Base-by-base conservation (phyloP, 2,329 filamentous ascomycete genomes). In the Diaporthe aspalathi region DNA sequence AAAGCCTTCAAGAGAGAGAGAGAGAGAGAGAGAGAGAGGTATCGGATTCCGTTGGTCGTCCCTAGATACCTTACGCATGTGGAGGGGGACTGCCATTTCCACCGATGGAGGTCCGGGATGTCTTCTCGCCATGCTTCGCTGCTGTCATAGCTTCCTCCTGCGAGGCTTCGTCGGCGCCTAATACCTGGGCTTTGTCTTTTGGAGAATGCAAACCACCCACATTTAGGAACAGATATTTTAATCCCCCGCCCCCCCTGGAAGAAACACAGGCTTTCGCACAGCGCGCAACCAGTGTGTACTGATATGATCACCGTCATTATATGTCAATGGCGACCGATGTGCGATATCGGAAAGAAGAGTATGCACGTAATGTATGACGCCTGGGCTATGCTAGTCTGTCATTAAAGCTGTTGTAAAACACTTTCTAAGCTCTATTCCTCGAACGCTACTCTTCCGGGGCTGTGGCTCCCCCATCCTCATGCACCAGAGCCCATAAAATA, bases 341-440 rank as follows among this genome's bases (percentile, higher is more conserved):
- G 1, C 29, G 1, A 1, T 24, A 16, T 24, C 7, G 14, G 38
- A 47, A 5, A 49, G 4, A 29, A 20, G 12, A 5, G 27, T 22
- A 63, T 38, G 35, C 35, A 11, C 16, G 35, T 24, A 17, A 24
- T 50, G 17, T 50, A 49, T 38, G 50, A 49, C 60, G 60, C 60
- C 60, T 22, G 29, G n/a, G 60, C 60, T 65, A 65, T 65, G 60
- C 45, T 65, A 49, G 45, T 65, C 45, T 65, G 60, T 50, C 45
- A 49, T 38, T 9, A 38, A 50, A 22, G 40, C 24, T 29, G 29
- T 4, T 7, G n/a, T 35, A 20, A 11, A 24, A 49, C 57, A 35
- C 12, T 40, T 20, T 14, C 52, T 9, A 5, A 16, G 27, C 20
- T 38, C 16, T 65, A 14, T 63, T 35, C 27, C 4, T 24, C 29